Conservation (phyloP, 2,329 filamentous ascomycete genomes). For the Amylocarpus encephaloides region DNA sequence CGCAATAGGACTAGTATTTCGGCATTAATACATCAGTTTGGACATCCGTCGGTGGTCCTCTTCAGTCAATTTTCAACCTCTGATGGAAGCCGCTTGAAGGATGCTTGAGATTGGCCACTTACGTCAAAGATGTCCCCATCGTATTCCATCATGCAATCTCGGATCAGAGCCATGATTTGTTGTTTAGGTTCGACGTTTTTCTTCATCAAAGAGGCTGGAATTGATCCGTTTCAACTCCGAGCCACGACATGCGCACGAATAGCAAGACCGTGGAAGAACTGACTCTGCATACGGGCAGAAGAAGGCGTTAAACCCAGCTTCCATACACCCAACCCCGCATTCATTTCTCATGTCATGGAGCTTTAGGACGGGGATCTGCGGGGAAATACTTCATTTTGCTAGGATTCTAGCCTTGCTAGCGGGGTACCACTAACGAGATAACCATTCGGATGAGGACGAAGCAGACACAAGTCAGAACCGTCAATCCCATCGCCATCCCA, state of each 20-base stretch:
- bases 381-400: conserved; percentile 1
- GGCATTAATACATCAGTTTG: no score
- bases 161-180: no score
- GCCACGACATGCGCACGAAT: conserved; percentile 12
- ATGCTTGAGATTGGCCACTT: no score
- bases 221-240: background rate
- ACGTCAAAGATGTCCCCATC: no score
- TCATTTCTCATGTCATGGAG: background rate
- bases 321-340: conserved; percentile 11
- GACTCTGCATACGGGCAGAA: background rate
- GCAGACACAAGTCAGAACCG: conserved; percentile 18
- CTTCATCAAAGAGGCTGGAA: background rate
- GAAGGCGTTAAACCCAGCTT: conserved; percentile 4
- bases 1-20: background rate
- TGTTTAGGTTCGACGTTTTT: background rate
- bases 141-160: no score
- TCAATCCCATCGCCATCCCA: conserved; percentile 12
- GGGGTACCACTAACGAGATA: background rate
- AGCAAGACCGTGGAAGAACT: conserved; percentile 11
- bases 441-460: background rate
- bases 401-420: background rate
- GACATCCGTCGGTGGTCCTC: no score
- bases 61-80: no score
- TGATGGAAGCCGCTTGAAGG: no score
- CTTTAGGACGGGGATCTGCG: background rate